Evolutionary conservation across 768 basidiomycete genomes (phyloP).

Genomic region (Mycena rebaudengoi): DNA sequence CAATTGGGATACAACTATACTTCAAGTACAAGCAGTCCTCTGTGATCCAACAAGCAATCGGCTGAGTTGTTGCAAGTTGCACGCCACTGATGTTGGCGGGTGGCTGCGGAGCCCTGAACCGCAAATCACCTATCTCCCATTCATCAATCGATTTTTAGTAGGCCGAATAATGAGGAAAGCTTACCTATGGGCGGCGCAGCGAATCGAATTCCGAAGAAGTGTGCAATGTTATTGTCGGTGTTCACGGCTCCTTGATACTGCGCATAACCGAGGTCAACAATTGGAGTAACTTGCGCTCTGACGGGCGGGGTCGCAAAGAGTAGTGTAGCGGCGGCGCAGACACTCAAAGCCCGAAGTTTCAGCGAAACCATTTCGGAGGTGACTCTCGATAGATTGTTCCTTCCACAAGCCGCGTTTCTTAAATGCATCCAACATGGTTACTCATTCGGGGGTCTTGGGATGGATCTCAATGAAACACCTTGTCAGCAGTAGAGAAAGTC

Average conservation of each 20-base stretch:
- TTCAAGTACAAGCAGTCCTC: constrained; percentile 47
- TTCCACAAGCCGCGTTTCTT: too few relatives aligned
- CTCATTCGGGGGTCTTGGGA: too few relatives aligned
- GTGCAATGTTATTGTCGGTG: constrained; percentile 23
- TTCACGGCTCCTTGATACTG: constrained; percentile 33
- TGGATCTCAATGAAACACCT: too few relatives aligned
- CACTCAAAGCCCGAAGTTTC: too few relatives aligned
- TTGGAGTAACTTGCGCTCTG: too few relatives aligned
- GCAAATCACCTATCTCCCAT: constrained; percentile 30
- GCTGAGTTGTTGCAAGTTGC: not conserved
- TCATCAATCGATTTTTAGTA: too few relatives aligned
- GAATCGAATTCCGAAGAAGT: constrained; percentile 42
- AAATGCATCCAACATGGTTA: too few relatives aligned
- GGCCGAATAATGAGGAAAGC: not conserved
- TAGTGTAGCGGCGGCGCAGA: too few relatives aligned
- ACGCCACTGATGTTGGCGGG: constrained; percentile 10
- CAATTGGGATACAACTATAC: constrained; percentile 22
- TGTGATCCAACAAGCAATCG: constrained; percentile 17
- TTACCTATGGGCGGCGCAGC: constrained; percentile 45
- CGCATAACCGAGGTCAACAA: constrained; percentile 37
- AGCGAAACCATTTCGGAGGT: too few relatives aligned
- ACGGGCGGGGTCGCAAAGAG: too few relatives aligned
- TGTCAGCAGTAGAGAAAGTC: too few relatives aligned
- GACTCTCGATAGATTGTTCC: too few relatives aligned
- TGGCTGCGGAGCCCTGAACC: constrained; percentile 29